Percentiles rank a stretch among this genome's conserved stretches.
phyloP scores from a whole-genome alignment of 106 monocot species.

The Acanthochlamys bracteata region DNA sequence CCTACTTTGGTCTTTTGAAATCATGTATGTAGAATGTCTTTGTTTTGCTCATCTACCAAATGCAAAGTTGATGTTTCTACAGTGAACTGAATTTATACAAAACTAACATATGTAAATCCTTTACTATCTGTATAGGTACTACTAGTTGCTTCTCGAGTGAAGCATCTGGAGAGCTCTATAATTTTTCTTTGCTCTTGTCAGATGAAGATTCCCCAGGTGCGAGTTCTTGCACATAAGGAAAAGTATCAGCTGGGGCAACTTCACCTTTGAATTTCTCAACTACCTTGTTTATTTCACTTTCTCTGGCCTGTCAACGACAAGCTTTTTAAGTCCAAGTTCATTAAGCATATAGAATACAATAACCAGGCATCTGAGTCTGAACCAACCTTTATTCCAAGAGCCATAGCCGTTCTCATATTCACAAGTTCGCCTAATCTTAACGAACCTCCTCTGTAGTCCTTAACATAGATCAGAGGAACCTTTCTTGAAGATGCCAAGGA shows the following conservation, averaged over 20 bases:
- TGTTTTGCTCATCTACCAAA: too few species aligned
- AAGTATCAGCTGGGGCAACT: neutral
- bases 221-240: neutral
- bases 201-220: neutral
- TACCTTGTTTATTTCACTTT: constrained; percentile 42
- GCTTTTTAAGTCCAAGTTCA: neutral
- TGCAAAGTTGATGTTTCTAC: too few species aligned
- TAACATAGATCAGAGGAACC: constrained; percentile 61
- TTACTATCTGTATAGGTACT: too few species aligned
- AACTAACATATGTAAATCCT: too few species aligned
- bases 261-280: constrained; percentile 28
- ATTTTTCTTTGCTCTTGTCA: too few species aligned
- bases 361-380: neutral
- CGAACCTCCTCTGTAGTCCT: constrained; percentile 65
- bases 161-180: neutral
- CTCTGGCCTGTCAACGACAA: constrained; percentile 36
- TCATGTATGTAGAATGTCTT: too few species aligned
- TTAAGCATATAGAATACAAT: neutral
- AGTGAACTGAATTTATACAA: too few species aligned
- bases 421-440: constrained; percentile 71
- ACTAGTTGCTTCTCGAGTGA: too few species aligned
- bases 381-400: constrained; percentile 78
- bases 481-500: constrained; percentile 51
- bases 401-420: constrained; percentile 75
- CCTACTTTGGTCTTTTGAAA: too few species aligned